Evolutionary conservation across 345 rosid genomes (phyloP).

Genomic region (Lenwebbia sp.): DNA sequence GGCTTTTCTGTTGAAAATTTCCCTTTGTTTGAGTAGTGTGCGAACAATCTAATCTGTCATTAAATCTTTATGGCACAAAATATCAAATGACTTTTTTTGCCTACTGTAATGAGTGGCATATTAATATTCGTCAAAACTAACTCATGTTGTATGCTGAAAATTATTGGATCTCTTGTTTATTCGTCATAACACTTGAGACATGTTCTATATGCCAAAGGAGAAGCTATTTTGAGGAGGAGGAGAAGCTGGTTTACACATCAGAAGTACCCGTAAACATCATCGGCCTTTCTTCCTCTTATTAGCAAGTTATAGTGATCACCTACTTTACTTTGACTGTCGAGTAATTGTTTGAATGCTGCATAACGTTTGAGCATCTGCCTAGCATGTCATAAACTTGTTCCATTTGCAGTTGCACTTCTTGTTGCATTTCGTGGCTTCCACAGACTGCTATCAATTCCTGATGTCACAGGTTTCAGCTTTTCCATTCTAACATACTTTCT

Average conservation of each 20-base stretch:
- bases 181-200: background rate
- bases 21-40: background rate
- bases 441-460: background rate
- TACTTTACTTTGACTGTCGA: background rate
- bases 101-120: background rate
- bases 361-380: background rate
- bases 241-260: background rate
- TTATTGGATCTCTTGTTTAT: background rate
- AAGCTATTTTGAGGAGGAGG: background rate
- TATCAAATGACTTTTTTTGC: background rate
- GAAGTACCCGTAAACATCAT: background rate
- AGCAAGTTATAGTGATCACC: background rate
- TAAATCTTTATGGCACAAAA: background rate
- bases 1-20: background rate
- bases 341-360: background rate
- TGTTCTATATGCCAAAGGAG: background rate
- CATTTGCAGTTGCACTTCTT: background rate
- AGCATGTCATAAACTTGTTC: background rate
- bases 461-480: background rate
- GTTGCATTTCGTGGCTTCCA: background rate
- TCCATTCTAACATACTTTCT: background rate
- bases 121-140: background rate
- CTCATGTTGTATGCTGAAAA: background rate
- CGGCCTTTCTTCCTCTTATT: background rate
- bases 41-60: rapidly evolving